Percentiles rank a stretch among this genome's conserved stretches.
phyloP scores from a whole-genome alignment of 495 filamentous ascomycete genomes.

The Talaromyces thailandensis region DNA sequence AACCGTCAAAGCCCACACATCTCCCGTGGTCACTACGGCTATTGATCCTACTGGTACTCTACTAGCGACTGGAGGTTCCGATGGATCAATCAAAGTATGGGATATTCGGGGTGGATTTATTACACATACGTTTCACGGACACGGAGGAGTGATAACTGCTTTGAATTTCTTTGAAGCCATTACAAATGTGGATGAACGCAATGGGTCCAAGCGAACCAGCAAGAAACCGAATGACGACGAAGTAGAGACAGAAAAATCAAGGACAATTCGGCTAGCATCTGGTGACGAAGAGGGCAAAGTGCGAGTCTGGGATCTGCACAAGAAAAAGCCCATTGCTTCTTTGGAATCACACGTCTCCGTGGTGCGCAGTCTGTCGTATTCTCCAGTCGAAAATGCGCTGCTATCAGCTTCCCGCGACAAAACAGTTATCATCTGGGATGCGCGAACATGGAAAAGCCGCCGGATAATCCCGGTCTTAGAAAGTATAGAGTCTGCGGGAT shows the following conservation, averaged over 20 bases:
- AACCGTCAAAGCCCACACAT: conserved; percentile 81
- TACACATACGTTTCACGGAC: conserved; percentile 91
- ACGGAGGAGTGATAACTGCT: conserved; percentile 82
- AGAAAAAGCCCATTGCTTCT: conserved; percentile 64
- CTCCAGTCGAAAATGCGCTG: conserved; percentile 58
- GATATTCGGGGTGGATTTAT: conserved; percentile 85
- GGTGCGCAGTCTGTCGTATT: conserved; percentile 77
- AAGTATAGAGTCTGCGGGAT: conserved; percentile 73
- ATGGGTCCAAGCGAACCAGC: conserved; percentile 16
- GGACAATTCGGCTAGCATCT: conserved; percentile 69
- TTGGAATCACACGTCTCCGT: conserved; percentile 91
- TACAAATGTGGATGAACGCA: neutral
- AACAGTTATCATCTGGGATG: conserved; percentile 86
- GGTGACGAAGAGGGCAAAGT: conserved; percentile 90
- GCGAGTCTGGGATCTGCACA: conserved; percentile 83
- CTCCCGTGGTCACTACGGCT: conserved; percentile 76
- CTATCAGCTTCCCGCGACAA: conserved; percentile 92
- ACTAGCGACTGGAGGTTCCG: conserved; percentile 82
- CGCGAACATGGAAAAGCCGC: conserved; percentile 71
- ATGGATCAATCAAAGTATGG: conserved; percentile 93
- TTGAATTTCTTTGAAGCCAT: conserved; percentile 78
- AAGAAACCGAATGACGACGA: neutral
- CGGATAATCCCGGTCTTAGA: conserved; percentile 81
- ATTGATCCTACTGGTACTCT: conserved; percentile 83
- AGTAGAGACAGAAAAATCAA: conserved; percentile 19